A percentile compares a stretch with the other conserved stretches of the same genome.
Conservation (phyloP, 1,139 yeast species). For the Debaryomyces udenii region DNA sequence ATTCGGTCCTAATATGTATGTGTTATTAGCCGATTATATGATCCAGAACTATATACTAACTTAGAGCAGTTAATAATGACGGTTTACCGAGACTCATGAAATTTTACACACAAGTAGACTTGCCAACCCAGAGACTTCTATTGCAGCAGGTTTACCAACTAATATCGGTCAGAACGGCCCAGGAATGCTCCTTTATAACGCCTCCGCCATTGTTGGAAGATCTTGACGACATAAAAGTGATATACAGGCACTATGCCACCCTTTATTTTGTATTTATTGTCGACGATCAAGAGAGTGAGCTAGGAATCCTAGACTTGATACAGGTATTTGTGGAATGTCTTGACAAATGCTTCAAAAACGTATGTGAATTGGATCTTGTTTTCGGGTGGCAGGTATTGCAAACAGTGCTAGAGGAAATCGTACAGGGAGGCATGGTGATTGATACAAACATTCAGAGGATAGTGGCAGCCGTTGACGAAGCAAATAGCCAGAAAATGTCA, state of each 20-base stretch:
- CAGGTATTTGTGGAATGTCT: constrained; percentile 96
- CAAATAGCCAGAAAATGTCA: constrained; percentile 49
- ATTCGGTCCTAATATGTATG: constrained; percentile 85
- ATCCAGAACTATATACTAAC: constrained; percentile 18
- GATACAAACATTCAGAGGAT: constrained; percentile 85
- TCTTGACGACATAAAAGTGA: constrained; percentile 79
- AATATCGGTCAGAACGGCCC: constrained; percentile 66
- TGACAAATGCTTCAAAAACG: constrained; percentile 90
- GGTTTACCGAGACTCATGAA: constrained; percentile 92
- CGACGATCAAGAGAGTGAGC: constrained; percentile 92
- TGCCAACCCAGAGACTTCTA: constrained; percentile 71
- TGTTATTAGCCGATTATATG: constrained; percentile 16
- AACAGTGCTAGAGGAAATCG: constrained; percentile 87
- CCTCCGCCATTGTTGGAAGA: constrained; percentile 78
- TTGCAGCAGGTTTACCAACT: constrained; percentile 76
- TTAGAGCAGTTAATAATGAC: constrained; percentile 70
- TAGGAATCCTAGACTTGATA: constrained; percentile 89
- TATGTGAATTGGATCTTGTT: constrained; percentile 91
- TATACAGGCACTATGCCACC: constrained; percentile 93
- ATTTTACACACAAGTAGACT: constrained; percentile 89
- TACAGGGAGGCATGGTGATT: constrained; percentile 99
- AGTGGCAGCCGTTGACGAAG: constrained; percentile 76
- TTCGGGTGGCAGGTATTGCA: constrained; percentile 97
- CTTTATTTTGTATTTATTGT: constrained; percentile 92
- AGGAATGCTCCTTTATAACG: constrained; percentile 78